phyloP scores from a whole-genome alignment of 1,139 yeast genomes.

The Sporopachydermia cereana region DNA sequence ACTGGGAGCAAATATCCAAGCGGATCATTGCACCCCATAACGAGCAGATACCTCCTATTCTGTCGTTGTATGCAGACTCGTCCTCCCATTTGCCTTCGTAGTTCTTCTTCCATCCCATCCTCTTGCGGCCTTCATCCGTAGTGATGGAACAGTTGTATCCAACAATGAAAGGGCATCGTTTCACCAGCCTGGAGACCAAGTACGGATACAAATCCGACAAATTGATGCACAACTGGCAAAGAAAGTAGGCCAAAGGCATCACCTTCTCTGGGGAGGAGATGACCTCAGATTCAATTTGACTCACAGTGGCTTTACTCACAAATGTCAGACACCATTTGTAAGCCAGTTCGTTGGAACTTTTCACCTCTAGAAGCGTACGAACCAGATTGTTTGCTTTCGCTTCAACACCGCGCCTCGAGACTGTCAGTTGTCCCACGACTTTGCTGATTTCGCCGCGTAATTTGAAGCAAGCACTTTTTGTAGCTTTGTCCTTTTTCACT shows the following conservation, averaged over 20 bases:
- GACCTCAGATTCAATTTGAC: constrained; percentile 91
- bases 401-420: constrained; percentile 40
- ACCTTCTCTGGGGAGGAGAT: constrained; percentile 72
- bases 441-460: constrained; percentile 72
- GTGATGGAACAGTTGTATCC: constrained; percentile 68
- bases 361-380: constrained; percentile 37
- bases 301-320: constrained; percentile 71
- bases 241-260: constrained; percentile 61
- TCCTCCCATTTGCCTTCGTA: constrained; percentile 66
- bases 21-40: constrained; percentile 68
- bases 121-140: constrained; percentile 68
- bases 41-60: constrained; percentile 76
- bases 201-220: constrained; percentile 60
- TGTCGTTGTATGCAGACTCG: constrained; percentile 62
- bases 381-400: constrained; percentile 31
- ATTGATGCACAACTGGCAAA: constrained; percentile 40
- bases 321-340: constrained; percentile 69
- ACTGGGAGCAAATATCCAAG: constrained; percentile 17
- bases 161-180: constrained; percentile 81
- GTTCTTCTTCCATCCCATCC: constrained; percentile 81
- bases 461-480: constrained; percentile 28
- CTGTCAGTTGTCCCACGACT: constrained; percentile 82
- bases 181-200: constrained; percentile 70
- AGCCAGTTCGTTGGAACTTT: constrained; percentile 33
- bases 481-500: constrained; percentile 35